Base-by-base conservation (phyloP, 1,139 yeast species). In the Saccharomyces uvarum region DNA sequence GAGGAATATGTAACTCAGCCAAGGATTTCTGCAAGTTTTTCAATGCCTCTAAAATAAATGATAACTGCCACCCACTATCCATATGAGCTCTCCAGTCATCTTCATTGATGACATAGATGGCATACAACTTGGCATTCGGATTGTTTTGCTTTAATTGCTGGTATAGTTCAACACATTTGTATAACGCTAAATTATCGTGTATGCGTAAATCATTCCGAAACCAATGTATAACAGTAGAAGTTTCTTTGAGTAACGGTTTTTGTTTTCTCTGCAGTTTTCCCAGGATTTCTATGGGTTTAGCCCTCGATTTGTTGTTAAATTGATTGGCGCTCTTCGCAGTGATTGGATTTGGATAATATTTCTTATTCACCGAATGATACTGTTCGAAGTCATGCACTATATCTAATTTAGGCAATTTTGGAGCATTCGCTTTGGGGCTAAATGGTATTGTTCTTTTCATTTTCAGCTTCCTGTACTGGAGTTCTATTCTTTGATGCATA, bases 151-250 rank as follows among this genome's bases (percentile, higher is more conserved):
- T 53, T 8, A 27, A 53, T 24, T 61, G 57, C 29, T 62, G 54
- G 2, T 75, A 75, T 19, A 67, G 57, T 44, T 68, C 56, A 46
- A 72, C 60, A 1, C 79, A 77, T 24, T 68, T 60, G n/a, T 62
- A 64, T 29, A 79, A 62, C 0, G 73, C 77, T 4, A 63, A 64
- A 59, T 79, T 79, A 58, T 79, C 81, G 11, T 60, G 63, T 4
- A 72, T 56, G 49, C 82, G 64, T 32, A 78, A 62, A 57, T 79
- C 83, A 46, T 72, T 67, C 19, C 75, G 64, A 57, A 78, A 78
- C 73, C 80, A 72, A 59, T 77, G 81, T 16, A 77, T 49, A 21
- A 59, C 54, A 7, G 54, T 49, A 31, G 50, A 46, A 9, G 48
- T 19, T 8, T 46, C 46, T 4, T 52, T 54, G 47, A 16, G 16